A percentile compares a stretch with the other conserved stretches of the same genome.
These are phyloP conservation scores for Nematocida minor DNA, from an alignment of 371 early-diverging fungal genomes.

Conservation along the genomic window DNA sequence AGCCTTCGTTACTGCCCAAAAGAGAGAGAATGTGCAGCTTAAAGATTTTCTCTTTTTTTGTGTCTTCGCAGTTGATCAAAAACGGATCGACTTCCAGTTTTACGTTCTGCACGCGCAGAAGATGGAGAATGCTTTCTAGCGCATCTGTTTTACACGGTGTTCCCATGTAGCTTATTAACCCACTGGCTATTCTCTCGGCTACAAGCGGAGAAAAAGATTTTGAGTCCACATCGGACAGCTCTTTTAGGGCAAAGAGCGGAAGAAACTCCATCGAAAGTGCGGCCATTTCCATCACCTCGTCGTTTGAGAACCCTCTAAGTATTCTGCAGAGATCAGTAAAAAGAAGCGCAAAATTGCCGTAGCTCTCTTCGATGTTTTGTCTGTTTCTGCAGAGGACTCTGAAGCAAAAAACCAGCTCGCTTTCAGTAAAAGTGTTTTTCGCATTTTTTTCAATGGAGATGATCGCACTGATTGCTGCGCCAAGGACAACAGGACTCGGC, in stretches of 20 bases:
- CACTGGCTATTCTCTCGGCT: background rate
- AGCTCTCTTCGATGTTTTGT: conserved; percentile 21
- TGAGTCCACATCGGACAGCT: background rate
- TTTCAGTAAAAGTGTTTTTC: background rate
- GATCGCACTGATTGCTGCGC: conserved; percentile 13
- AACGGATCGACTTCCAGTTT: conserved; percentile 17
- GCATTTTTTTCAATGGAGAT: conserved; percentile 6
- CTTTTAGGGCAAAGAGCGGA: conserved; percentile 22
- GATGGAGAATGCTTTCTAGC: conserved; percentile 12
- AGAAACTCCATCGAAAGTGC: conserved; percentile 5
- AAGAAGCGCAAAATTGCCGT: conserved; percentile 22
- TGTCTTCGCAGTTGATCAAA: background rate
- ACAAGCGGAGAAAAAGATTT: background rate
- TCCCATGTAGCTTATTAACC: conserved; percentile 3
- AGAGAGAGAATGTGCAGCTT: conserved; percentile 45
- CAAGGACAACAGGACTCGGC: background rate
- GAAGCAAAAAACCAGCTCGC: background rate
- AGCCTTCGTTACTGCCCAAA: background rate
- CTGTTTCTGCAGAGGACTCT: background rate
- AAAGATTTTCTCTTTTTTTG: conserved; percentile 30
- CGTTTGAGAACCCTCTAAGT: background rate
- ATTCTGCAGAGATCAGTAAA: conserved; percentile 29
- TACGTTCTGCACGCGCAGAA: background rate
- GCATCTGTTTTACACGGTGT: background rate
- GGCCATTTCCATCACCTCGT: background rate